phyloP scores from a whole-genome alignment of 2,329 filamentous ascomycete species.

The Cytospora piceae region DNA sequence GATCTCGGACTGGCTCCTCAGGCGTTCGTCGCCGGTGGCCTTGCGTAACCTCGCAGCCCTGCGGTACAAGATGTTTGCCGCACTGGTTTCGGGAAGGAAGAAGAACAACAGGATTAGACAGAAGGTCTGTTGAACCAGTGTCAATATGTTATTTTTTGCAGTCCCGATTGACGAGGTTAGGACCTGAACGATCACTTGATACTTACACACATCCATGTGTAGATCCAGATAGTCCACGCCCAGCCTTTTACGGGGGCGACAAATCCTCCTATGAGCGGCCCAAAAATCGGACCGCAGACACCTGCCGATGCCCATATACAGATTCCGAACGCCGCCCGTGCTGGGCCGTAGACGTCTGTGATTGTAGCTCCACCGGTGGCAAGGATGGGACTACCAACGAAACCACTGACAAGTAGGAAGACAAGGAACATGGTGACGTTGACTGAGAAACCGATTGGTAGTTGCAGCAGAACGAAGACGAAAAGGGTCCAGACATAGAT shows the following conservation, averaged over 20 bases:
- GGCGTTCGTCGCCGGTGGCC: background rate
- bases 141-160: no score
- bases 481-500: slow-evolving; percentile 16
- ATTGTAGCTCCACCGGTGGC: slow-evolving; percentile 11
- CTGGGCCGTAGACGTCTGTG: slow-evolving; percentile 8
- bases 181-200: no score
- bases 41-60: slow-evolving; percentile 5
- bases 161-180: no score
- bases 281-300: slow-evolving; percentile 6
- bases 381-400: slow-evolving; percentile 3
- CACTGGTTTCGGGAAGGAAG: slow-evolving; percentile 10
- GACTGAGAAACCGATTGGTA: slow-evolving; percentile 6
- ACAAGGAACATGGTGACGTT: slow-evolving; percentile 11
- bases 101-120: slow-evolving; percentile 10
- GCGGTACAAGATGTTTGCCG: slow-evolving; percentile 3
- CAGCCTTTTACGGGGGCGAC: slow-evolving; percentile 10
- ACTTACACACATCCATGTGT: background rate
- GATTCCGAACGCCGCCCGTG: background rate
- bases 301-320: background rate
- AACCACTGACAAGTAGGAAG: slow-evolving; percentile 11
- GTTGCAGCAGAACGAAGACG: slow-evolving; percentile 25
- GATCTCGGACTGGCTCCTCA: slow-evolving; percentile 4
- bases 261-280: slow-evolving; percentile 5
- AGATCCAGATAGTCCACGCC: slow-evolving; percentile 14
- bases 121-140: background rate